Percentiles rank a stretch among this genome's conserved stretches.
phyloP scores from a whole-genome alignment of 352 stramenopile species.

The Phytophthora citricola region DNA sequence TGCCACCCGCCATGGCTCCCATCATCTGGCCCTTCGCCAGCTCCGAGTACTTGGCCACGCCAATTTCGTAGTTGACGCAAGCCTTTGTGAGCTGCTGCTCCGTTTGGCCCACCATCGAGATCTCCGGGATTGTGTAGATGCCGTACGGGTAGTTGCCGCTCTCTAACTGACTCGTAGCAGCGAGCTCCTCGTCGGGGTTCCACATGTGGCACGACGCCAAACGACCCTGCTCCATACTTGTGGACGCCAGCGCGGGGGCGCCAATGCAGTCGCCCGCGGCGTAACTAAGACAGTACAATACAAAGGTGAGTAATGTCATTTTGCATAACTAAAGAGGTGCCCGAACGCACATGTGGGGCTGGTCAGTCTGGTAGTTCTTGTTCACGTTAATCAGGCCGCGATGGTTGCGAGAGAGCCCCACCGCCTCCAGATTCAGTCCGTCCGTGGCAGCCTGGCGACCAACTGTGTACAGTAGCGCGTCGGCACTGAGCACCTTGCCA shows the following conservation, averaged over 20 bases:
- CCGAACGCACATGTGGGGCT: slow-evolving; percentile 75
- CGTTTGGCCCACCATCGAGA: slow-evolving; percentile 92
- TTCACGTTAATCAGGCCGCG: slow-evolving; percentile 88
- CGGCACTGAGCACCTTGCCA: slow-evolving; percentile 73
- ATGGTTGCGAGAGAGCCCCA: slow-evolving; percentile 79
- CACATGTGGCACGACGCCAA: slow-evolving; percentile 90
- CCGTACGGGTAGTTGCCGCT: slow-evolving; percentile 90
- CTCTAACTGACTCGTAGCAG: slow-evolving; percentile 72
- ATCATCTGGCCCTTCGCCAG: slow-evolving; percentile 92
- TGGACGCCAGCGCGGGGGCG: slow-evolving; percentile 86
- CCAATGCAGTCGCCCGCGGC: slow-evolving; percentile 91
- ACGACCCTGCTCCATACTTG: slow-evolving; percentile 90
- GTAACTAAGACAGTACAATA: slow-evolving; percentile 51
- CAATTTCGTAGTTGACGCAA: slow-evolving; percentile 88
- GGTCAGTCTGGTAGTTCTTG: slow-evolving; percentile 88
- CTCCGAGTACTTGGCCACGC: slow-evolving; percentile 88
- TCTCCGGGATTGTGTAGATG: slow-evolving; percentile 93
- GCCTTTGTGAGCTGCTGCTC: slow-evolving; percentile 87
- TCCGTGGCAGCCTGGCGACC: slow-evolving; percentile 83
- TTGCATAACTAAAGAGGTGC: neutral
- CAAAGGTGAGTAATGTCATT: slow-evolving; percentile 2
- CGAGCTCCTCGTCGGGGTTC: slow-evolving; percentile 54
- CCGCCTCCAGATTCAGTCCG: slow-evolving; percentile 82
- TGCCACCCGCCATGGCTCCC: slow-evolving; percentile 76
- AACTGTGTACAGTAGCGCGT: slow-evolving; percentile 84